Evolutionary conservation across 192 early-diverging fungal species (phyloP), one percentile per base, ranked within the genome.

Genomic region (Rhizoclosmatium sp.): DNA sequence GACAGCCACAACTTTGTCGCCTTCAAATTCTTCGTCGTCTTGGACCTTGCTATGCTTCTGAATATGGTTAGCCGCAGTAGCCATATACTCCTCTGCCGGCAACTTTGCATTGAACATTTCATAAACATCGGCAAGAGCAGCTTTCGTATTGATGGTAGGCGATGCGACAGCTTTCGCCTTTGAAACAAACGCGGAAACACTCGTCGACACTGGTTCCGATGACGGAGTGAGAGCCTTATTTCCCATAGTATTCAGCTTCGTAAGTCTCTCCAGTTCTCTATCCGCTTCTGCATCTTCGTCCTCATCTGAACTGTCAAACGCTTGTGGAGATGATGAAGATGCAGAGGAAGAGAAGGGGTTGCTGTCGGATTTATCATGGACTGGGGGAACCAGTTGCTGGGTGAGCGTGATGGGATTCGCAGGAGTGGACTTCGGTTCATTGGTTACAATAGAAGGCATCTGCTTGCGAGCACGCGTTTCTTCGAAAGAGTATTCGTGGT

Each of bases 81-180:
- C 77, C 51, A 4, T 47, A 2, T 39, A 16, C 66, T n/a, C 47
- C 58, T 77, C 84, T 7, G 58, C 21, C 31, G 69, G 59, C 40
- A 86, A 59, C 2, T 82, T 78, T 45, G 72, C 65, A 47, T 79
- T 86, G 62, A 88, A 90, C 84, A 90, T 88, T 64, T 85, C 82
- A 23, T 80, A 80, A 19, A 90, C 80, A 69, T 88, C 89, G 2
- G 70, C 76, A 70, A 86, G 56, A 2, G 89, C 89, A 4, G 85
- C 83, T 69, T 87, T 88, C 3, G 89, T 90, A 67, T 88, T 87
- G 77, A 90, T 86, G 0, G 89, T 90, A 3, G 89, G 89, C 1
- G 84, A 86, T 2, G 78, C 64, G 19, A 75, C 44, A 16, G 60
- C 65, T 58, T 56, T 56, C 7, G 65, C 47, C 40, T 77, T 75